Evolutionary conservation across 768 basidiomycete species (phyloP).

Genomic region (Mycena haematopus): DNA sequence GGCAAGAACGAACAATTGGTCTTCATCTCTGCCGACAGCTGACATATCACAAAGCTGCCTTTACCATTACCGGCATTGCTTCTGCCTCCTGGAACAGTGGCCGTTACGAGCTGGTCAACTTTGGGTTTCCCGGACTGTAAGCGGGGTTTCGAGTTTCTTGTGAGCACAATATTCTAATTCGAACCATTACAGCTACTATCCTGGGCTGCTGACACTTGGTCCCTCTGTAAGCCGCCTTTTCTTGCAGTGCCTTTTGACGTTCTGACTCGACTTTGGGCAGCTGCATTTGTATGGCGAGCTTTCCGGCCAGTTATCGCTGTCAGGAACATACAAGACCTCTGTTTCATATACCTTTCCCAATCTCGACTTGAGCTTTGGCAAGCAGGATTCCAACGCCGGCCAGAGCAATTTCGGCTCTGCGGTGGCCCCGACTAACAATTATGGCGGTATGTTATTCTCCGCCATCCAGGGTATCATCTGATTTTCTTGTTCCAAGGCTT

Average conservation of each 20-base stretch:
- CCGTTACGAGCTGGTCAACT: conserved; percentile 20
- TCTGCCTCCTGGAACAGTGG: conserved; percentile 9
- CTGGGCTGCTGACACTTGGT: conserved; percentile 33
- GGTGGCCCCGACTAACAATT: conserved; percentile 4
- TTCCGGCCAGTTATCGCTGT: neutral
- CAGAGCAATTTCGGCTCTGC: neutral
- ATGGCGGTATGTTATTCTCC: neutral
- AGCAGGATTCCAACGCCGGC: conserved; percentile 7
- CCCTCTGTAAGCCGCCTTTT: conserved; percentile 15
- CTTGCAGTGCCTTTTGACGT: too few species aligned
- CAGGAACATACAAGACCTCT: neutral
- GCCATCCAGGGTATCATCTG: too few species aligned
- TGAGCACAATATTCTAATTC: neutral
- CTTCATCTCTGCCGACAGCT: too few species aligned
- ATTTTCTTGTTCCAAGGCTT: too few species aligned
- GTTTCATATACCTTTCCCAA: conserved; percentile 5
- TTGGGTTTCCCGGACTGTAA: conserved; percentile 34
- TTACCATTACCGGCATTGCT: conserved; percentile 32
- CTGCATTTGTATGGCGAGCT: conserved; percentile 21
- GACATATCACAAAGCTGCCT: conserved; percentile 24
- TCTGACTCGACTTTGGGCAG: too few species aligned
- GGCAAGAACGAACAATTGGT: too few species aligned
- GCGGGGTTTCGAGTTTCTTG: neutral
- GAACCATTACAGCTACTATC: conserved; percentile 8
- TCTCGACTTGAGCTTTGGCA: conserved; percentile 21